Evolutionary conservation across 2,329 filamentous ascomycete species (phyloP), one percentile per base, ranked within the genome.

Genomic region (Colletotrichum orbiculare): DNA sequence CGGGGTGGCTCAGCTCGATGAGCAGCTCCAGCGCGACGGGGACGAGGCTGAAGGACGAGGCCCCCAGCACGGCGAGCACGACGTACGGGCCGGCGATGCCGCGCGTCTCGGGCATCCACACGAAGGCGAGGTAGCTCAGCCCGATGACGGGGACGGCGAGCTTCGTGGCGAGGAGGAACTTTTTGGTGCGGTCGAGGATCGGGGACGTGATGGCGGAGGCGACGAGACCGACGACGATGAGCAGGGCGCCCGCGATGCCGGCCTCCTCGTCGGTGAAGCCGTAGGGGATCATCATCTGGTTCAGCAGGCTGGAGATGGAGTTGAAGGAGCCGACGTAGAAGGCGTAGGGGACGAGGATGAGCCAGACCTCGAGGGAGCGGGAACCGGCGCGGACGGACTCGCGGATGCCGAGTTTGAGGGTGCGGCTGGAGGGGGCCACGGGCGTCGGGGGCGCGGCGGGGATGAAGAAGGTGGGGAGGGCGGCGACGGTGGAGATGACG

Each of bases 241-340:
- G 85, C 8, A 98, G 78, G 1, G 92, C 96, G 68, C 96, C 96
- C 10, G 90, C 93, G 72, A 98, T 94, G 39, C 96, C 96, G 25
- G 95, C 92, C 60, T 97, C 85, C 69, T 91, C 90, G 75, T 97
- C 91, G 64, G 82, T 86, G 84, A 93, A 97, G 72, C 88, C 91
- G 79, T 97, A 95, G 0, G 96, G 96, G 43, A 87, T 82, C 68
- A 98, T 86, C 74, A 98, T 92, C 75, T 97, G 95, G 80, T 95
- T 97, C 9, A 98, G 84, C 1, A 98, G 87, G 2, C 91, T 91
- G 54, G 94, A 96, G 69, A 94, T 83, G 70, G 91, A 91, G 83
- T 98, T 98, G 88, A 99, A 99, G 81, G 96, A 90, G 71, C 91
- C 94, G 67, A 97, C 92, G 77, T 94, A 97, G 71, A 94, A 78